A percentile compares a stretch with the other conserved stretches of the same genome.
Conservation (phyloP, 2,329 filamentous ascomycete genomes). For the Geosmithia putterillii region DNA sequence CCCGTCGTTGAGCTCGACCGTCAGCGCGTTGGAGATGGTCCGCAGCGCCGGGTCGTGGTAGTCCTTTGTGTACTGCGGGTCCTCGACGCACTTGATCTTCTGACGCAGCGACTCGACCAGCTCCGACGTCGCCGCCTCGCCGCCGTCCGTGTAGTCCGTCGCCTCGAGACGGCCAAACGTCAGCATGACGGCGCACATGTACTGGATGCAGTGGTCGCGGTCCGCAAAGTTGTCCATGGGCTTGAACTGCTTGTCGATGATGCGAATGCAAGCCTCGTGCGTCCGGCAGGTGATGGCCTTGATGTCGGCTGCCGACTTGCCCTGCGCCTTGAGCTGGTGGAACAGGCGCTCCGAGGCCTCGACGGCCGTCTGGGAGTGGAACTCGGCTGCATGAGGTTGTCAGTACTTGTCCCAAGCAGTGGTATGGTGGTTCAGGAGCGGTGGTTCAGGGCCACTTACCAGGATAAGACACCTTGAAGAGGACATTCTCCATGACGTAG, state of each 20-base stretch:
- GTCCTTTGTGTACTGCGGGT: conserved; percentile 85
- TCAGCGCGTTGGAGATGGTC: conserved; percentile 94
- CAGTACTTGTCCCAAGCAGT: not conserved
- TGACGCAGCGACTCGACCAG: conserved; percentile 85
- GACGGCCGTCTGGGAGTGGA: conserved; percentile 97
- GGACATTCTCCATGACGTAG: conserved; percentile 99
- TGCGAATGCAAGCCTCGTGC: conserved; percentile 95
- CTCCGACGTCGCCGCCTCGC: conserved; percentile 80
- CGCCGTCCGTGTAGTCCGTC: conserved; percentile 83
- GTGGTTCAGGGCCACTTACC: conserved; percentile 41
- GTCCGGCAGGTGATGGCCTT: conserved; percentile 88
- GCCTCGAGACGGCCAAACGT: conserved; percentile 89
- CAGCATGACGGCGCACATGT: conserved; percentile 97
- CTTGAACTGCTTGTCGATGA: conserved; percentile 99
- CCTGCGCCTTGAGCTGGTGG: conserved; percentile 67
- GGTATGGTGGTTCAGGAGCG: not conserved
- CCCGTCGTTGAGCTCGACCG: conserved; percentile 88
- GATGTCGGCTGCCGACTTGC: conserved; percentile 89
- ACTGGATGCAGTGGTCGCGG: conserved; percentile 98
- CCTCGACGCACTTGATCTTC: conserved; percentile 93
- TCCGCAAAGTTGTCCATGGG: conserved; percentile 99
- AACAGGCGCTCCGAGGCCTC: conserved; percentile 87
- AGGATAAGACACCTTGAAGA: conserved; percentile 99
- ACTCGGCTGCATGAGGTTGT: conserved; percentile 49
- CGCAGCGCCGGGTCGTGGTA: conserved; percentile 91